Conservation (phyloP, 306 rosid genomes). For the Myrica gale region DNA sequence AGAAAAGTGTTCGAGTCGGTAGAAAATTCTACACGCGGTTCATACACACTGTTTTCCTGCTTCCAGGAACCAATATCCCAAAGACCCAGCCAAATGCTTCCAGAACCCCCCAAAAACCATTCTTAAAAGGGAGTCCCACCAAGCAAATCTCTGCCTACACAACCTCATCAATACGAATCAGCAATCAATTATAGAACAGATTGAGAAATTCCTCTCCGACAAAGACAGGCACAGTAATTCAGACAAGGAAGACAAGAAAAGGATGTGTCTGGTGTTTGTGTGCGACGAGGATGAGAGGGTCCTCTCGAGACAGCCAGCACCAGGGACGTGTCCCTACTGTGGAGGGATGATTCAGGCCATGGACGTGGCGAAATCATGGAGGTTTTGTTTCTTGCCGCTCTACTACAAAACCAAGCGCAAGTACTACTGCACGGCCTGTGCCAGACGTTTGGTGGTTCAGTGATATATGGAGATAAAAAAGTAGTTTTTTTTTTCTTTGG, state of each 20-base stretch:
- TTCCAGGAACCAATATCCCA: conserved; percentile 6
- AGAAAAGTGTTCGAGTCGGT: not conserved
- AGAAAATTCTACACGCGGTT: conserved; percentile 34
- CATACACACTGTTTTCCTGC: too few species aligned
- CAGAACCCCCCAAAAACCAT: not conserved
- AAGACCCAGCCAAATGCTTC: conserved; percentile 13
- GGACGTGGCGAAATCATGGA: conserved; percentile 61
- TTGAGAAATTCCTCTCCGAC: not conserved
- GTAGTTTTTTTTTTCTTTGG: not conserved
- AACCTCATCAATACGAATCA: not conserved
- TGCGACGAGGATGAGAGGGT: conserved; percentile 72
- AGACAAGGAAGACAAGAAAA: not conserved
- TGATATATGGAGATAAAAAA: not conserved
- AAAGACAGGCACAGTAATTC: not conserved
- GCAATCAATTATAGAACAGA: not conserved
- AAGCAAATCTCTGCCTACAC: not conserved
- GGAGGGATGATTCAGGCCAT: conserved; percentile 77
- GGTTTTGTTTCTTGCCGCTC: conserved; percentile 70
- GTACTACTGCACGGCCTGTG: conserved; percentile 57
- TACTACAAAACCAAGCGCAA: conserved; percentile 61
- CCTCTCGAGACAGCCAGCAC: conserved; percentile 64
- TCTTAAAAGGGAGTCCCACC: not conserved
- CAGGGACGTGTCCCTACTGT: conserved; percentile 75
- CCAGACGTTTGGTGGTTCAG: conserved; percentile 37
- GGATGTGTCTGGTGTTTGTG: conserved; percentile 86